Evolutionary conservation across 1,284 basidiomycete genomes (phyloP), one percentile per base, ranked within the genome.

Genomic region (Megacollybia platyphylla): DNA sequence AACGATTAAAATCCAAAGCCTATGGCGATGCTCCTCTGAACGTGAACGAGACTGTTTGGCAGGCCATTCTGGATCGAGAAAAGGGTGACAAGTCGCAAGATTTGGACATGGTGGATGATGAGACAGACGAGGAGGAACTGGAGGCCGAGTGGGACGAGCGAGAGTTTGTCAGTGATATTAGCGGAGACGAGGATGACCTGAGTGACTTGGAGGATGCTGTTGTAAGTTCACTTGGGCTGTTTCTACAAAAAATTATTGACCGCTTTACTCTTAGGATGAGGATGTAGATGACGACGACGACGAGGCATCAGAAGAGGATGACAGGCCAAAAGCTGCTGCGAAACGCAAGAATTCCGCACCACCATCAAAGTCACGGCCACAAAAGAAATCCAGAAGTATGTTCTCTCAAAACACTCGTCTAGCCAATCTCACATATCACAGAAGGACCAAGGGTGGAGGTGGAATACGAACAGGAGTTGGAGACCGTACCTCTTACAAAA

Each of bases 21-120:
- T 98, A 99, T 57, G 94, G 96, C 39, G 96, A 98, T 56, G 87
- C 89, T 26, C 96, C 94, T 15, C 71, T 98, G 32, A 99, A 99
- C 61, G 93, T 99, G 49, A 98, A 98, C 62, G 96, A 99, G 64
- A 83, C 76, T 36, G 92, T 98, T 4, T 98, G 96, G 96, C 78
- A 83, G 51, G 79, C 85, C 5, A 82, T 97, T 35, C 65, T 97
- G 40, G 88, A 94, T 55, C 70, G 79, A 45, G 87, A 91, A 55
- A 73, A 72, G 52, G 67, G 57, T 43, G 72, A 73, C 44, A 70
- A 73, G 48, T 65, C 65, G 40, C 65, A 68, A 18, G 70, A 71
- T 52, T 67, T 71, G 51, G 70, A 72, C 31, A 63, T 70, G 31
- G 73, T 73, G 37, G 44, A 56, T 49, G 63, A 70, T 31, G 57